Conservation (phyloP, 805 yeast genomes). For the Vanderwaltozyma polyspora region DNA sequence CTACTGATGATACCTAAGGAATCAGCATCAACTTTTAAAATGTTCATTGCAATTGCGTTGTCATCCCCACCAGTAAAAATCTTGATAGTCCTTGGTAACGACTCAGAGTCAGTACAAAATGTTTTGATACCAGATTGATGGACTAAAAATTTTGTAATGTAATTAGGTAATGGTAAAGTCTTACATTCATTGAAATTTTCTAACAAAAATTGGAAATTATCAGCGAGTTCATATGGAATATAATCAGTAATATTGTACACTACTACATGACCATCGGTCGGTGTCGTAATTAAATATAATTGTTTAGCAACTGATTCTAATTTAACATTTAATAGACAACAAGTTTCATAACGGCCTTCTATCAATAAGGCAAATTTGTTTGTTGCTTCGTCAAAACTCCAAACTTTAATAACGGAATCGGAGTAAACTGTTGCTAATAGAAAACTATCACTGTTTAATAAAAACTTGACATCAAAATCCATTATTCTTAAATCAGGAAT, state of each 20-base stretch:
- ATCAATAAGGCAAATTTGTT: constrained; percentile 35
- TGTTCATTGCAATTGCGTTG: constrained; percentile 47
- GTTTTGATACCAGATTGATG: constrained; percentile 85
- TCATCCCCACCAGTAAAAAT: constrained; percentile 89
- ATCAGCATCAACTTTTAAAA: constrained; percentile 24
- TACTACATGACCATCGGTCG: constrained; percentile 76
- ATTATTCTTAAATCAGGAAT: constrained; percentile 82
- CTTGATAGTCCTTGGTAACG: constrained; percentile 10
- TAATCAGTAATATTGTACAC: constrained; percentile 42
- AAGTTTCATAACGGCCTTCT: constrained; percentile 49
- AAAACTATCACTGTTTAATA: constrained; percentile 15
- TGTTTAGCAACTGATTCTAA: constrained; percentile 28
- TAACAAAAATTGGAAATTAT: constrained; percentile 4
- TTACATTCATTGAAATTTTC: background rate
- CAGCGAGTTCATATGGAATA: constrained; percentile 13
- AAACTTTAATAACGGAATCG: constrained; percentile 63
- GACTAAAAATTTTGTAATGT: constrained; percentile 33
- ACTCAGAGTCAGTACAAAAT: constrained; percentile 27
- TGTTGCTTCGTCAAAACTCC: constrained; percentile 36
- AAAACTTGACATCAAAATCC: constrained; percentile 56
- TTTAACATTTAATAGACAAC: constrained; percentile 62
- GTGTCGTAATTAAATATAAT: constrained; percentile 40
- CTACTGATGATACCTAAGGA: constrained; percentile 7
- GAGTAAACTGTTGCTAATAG: constrained; percentile 65
- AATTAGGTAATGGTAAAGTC: constrained; percentile 5